These are phyloP conservation scores for Aureobasidium sp. DNA, from an alignment of 2,329 filamentous ascomycete species.

Conservation along the genomic window DNA sequence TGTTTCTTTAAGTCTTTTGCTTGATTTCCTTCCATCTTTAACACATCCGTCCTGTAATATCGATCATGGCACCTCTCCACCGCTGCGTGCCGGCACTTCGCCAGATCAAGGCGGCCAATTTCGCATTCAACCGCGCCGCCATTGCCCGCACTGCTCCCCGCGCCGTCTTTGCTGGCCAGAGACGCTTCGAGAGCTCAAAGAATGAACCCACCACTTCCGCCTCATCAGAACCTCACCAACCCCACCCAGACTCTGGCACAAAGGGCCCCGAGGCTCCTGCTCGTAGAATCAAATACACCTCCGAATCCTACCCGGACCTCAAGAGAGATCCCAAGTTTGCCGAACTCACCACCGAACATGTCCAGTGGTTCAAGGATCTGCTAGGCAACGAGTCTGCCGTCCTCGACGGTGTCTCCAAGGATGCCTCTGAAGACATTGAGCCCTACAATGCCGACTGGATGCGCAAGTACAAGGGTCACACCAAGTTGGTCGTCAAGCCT, in stretches of 20 bases:
- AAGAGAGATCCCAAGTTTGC: slow-evolving; percentile 72
- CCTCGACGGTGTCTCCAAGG: slow-evolving; percentile 71
- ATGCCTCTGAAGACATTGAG: slow-evolving; percentile 74
- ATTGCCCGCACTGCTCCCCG: slow-evolving; percentile 21
- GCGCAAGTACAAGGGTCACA: slow-evolving; percentile 93
- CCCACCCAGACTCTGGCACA: slow-evolving; percentile 23
- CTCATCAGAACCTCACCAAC: slow-evolving; percentile 19
- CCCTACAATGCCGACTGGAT: slow-evolving; percentile 98
- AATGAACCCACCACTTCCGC: slow-evolving; percentile 26
- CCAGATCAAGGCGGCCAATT: slow-evolving; percentile 28
- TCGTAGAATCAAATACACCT: slow-evolving; percentile 63
- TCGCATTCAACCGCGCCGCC: slow-evolving; percentile 22
- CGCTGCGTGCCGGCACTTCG: slow-evolving; percentile 24
- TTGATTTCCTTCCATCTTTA: background rate
- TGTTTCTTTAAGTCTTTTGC: background rate
- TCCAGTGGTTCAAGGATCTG: slow-evolving; percentile 73
- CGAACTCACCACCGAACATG: slow-evolving; percentile 67
- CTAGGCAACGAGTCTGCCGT: slow-evolving; percentile 73
- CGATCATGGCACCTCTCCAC: slow-evolving; percentile 16
- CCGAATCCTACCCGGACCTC: slow-evolving; percentile 77
- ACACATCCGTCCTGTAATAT: background rate
- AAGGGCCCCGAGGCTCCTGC: slow-evolving; percentile 23
- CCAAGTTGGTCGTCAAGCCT: slow-evolving; percentile 80
- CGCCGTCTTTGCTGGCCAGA: slow-evolving; percentile 18
- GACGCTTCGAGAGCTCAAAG: slow-evolving; percentile 26